Percentiles rank a stretch among this genome's conserved stretches.
phyloP scores from a whole-genome alignment of 768 basidiomycete genomes.

The Lactarius vividus region DNA sequence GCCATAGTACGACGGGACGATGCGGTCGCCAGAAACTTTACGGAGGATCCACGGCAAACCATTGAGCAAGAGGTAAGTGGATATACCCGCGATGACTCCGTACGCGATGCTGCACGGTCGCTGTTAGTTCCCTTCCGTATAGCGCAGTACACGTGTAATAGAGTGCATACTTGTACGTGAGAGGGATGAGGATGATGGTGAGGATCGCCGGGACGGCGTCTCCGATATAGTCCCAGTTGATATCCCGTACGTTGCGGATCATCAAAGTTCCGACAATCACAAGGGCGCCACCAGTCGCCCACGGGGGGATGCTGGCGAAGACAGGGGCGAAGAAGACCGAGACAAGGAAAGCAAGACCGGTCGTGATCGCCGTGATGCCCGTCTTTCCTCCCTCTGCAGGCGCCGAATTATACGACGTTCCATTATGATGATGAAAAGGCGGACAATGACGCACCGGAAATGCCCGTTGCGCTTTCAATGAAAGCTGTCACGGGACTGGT shows the following conservation, averaged over 20 bases:
- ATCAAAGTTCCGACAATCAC: constrained; percentile 86
- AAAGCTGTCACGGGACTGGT: constrained; percentile 81
- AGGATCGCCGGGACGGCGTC: constrained; percentile 87
- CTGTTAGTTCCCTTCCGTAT: constrained; percentile 13
- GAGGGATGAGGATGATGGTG: constrained; percentile 73
- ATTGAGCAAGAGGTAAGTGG: constrained; percentile 71
- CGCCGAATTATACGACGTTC: constrained; percentile 9
- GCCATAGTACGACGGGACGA: constrained; percentile 64
- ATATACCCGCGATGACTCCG: constrained; percentile 79
- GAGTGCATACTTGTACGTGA: constrained; percentile 64
- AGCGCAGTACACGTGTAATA: constrained; percentile 13
- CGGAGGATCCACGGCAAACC: constrained; percentile 58
- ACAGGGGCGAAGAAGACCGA: constrained; percentile 87
- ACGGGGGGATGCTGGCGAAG: constrained; percentile 81
- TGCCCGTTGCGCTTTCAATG: constrained; percentile 81
- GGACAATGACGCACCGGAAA: constrained; percentile 45
- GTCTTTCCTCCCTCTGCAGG: constrained; percentile 80
- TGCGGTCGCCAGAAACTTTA: constrained; percentile 54
- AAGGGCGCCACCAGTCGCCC: constrained; percentile 86
- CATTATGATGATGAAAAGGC: constrained; percentile 18
- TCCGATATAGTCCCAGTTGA: constrained; percentile 88
- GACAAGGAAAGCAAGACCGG: constrained; percentile 75
- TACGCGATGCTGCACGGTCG: constrained; percentile 67
- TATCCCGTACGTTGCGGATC: constrained; percentile 79
- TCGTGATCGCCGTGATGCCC: constrained; percentile 72